Evolutionary conservation across 2,329 filamentous ascomycete species (phyloP).

Genomic region (Calonectria naviculata): DNA sequence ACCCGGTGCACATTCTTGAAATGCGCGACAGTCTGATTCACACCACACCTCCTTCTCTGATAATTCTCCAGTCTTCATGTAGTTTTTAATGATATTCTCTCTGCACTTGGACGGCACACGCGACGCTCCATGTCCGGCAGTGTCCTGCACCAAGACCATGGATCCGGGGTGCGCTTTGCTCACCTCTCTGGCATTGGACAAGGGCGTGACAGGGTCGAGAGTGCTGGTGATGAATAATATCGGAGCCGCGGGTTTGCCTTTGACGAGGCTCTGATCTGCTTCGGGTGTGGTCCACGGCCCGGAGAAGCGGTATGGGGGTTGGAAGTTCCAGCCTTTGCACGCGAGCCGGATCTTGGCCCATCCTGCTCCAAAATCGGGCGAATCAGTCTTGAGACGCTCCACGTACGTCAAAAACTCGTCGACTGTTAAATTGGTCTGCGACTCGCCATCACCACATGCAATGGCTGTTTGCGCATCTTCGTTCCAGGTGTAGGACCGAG

Average conservation of each 20-base stretch:
- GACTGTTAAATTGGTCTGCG: conserved; percentile 29
- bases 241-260: conserved; percentile 52
- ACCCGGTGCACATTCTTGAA: neutral
- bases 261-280: conserved; percentile 26
- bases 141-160: conserved; percentile 43
- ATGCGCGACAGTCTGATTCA: neutral
- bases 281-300: conserved; percentile 46
- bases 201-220: conserved; percentile 47
- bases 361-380: conserved; percentile 43
- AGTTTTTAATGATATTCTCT: neutral
- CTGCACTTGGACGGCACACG: neutral
- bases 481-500: neutral
- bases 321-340: conserved; percentile 52
- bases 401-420: conserved; percentile 45
- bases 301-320: conserved; percentile 53
- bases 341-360: conserved; percentile 51
- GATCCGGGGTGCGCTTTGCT: conserved; percentile 41
- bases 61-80: neutral
- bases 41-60: neutral
- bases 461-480: conserved; percentile 32
- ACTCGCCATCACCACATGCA: conserved; percentile 50
- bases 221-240: neutral
- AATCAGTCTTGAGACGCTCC: conserved; percentile 33
- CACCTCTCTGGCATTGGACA: conserved; percentile 48
- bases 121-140: conserved; percentile 41